Percentiles rank a stretch among this genome's conserved stretches.
Evolutionary conservation across 192 early-diverging fungal species (phyloP).

Genomic region (Neocallimastix lanati): DNA sequence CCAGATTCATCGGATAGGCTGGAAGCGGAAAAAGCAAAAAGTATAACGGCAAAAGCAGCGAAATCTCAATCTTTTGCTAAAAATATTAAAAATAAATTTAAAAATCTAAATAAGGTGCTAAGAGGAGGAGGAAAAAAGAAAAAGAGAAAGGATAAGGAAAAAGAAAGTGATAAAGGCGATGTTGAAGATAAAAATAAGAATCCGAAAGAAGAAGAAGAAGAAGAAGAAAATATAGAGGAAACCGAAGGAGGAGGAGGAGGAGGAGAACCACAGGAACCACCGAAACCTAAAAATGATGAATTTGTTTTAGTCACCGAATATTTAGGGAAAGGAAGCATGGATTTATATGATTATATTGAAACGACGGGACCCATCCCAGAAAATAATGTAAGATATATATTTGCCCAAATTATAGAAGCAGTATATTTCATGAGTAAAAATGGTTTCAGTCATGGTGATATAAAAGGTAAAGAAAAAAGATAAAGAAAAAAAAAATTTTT

Average conservation of each 20-base stretch:
- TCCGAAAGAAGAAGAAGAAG: neutral
- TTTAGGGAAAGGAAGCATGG: neutral
- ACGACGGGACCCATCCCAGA: neutral
- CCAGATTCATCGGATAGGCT: neutral
- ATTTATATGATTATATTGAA: neutral
- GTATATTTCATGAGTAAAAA: neutral
- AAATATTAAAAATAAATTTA: neutral
- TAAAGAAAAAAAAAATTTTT: no score
- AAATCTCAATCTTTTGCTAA: neutral
- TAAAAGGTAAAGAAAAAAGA: neutral
- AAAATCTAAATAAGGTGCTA: neutral
- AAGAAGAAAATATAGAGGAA: no score
- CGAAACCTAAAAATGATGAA: neutral
- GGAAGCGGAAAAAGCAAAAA: neutral
- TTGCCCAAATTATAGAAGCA: neutral
- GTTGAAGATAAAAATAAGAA: neutral
- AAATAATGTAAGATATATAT: neutral
- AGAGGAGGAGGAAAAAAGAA: neutral
- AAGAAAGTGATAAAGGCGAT: neutral
- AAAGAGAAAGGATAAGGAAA: neutral
- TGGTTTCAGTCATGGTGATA: neutral
- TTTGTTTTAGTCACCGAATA: neutral
- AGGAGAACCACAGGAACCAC: no score
- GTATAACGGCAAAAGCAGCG: neutral
- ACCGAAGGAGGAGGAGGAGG: no score